These are phyloP conservation scores for Cotoneaster glaucophyllus DNA, from an alignment of 306 rosid genomes.

Conservation along the genomic window DNA sequence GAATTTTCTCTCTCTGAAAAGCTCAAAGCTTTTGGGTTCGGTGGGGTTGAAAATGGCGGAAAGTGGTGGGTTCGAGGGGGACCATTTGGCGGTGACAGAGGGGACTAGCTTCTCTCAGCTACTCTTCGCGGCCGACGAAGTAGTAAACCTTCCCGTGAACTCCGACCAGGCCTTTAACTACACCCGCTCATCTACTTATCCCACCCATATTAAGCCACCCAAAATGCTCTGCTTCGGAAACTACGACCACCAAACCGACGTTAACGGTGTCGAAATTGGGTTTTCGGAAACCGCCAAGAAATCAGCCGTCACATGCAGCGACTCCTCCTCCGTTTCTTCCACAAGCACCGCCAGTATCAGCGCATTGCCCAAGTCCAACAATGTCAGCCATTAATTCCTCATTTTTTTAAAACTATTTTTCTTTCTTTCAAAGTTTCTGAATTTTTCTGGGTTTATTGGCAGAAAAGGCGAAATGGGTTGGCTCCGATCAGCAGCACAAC, in stretches of 20 bases:
- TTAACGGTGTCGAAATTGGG: background rate
- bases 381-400: conserved; percentile 16
- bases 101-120: conserved; percentile 70
- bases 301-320: conserved; percentile 53
- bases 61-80: conserved; percentile 36
- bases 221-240: conserved; percentile 62
- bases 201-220: conserved; percentile 41
- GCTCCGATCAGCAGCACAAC: conserved; percentile 5
- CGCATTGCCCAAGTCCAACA: conserved; percentile 27
- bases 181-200: conserved; percentile 28
- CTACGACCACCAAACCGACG: background rate
- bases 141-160: conserved; percentile 22
- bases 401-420: background rate
- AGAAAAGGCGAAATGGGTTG: conserved; percentile 56
- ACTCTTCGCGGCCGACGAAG: conserved; percentile 47
- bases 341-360: conserved; percentile 30
- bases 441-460: conserved; percentile 6
- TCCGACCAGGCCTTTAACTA: conserved; percentile 16
- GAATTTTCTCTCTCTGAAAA: background rate
- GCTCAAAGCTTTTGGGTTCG: background rate
- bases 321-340: conserved; percentile 55
- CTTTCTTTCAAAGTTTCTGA: background rate
- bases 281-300: conserved; percentile 31
- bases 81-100: conserved; percentile 30
- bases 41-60: conserved; percentile 34